Evolutionary conservation across 179 eudicot genomes (phyloP), one percentile per base, ranked within the genome.

Genomic region (Gypsophila paniculata): DNA sequence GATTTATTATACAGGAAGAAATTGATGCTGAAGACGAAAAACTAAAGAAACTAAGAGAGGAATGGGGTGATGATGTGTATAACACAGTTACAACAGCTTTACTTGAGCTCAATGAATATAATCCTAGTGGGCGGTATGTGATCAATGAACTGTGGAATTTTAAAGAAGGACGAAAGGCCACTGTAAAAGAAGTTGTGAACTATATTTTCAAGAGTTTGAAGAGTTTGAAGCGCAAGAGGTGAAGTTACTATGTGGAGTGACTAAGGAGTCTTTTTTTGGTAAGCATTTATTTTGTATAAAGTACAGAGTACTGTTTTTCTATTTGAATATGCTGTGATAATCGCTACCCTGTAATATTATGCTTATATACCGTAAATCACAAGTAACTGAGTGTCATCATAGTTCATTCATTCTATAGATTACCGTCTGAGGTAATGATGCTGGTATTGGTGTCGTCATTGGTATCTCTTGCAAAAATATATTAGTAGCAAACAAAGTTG

Each of bases 91-190:
- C 52, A 8, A 66, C 70, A 26, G 91, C 88, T 34, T 65, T 87
- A 54, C 80, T 23, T 23, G 91, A 87, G 77, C 68, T 87, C 32
- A 85, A 85, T 72, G 88, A 85, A 44, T 87, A 83, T 49, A 87
- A 87, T 72, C 87, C 86, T 4, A 86, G 88, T 69, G 88, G 88
- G 19, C 73, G 86, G 63, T 84, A 86, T 42, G 67, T 68, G 4
- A 34, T 79, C 25, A 64, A 36, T 19, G 86, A 86, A 76, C 80
- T 86, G 3, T 86, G 87, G 90, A 86, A 86, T 69, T 78, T 25
- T 44, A 76, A 80, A 61, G 88, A 78, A 39, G 74, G 72, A n/a
- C 75, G 88, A 69, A 86, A 81, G 80, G 88, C 90, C 26, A 84
- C 88, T 11, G 70, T 86, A 3, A 72, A 69, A 59, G 90, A 86